Evolutionary conservation across 179 eudicot species (phyloP).

Genomic region (Dionaea muscipula): DNA sequence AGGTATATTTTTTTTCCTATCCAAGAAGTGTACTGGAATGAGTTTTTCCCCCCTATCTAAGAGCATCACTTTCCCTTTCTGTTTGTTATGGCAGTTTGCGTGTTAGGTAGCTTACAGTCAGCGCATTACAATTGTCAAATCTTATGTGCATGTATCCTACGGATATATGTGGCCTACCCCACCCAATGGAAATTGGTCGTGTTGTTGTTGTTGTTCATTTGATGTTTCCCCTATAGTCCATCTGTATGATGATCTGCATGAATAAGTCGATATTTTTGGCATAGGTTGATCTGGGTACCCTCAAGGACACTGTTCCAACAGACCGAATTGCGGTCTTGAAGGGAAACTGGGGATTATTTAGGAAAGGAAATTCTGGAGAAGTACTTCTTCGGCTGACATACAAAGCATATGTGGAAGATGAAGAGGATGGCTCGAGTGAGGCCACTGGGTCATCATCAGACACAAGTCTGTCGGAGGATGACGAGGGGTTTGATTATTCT

Average conservation of each 20-base stretch:
- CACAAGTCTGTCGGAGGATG: conserved; percentile 52
- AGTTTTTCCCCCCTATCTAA: too few species aligned
- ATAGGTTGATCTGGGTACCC: conserved; percentile 74
- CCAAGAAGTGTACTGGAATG: background rate
- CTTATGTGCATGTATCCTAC: too few species aligned
- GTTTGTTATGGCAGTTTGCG: too few species aligned
- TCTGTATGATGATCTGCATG: too few species aligned
- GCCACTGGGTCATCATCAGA: conserved; percentile 17
- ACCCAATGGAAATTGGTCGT: too few species aligned
- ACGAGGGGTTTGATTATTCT: conserved; percentile 50
- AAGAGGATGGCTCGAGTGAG: conserved; percentile 60
- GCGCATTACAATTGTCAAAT: too few species aligned
- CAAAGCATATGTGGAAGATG: conserved; percentile 96
- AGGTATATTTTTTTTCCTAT: conserved; percentile 30
- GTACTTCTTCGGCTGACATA: conserved; percentile 72
- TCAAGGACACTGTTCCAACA: conserved; percentile 84
- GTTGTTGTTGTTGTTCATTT: too few species aligned
- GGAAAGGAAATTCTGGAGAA: conserved; percentile 58
- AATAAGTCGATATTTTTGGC: too few species aligned
- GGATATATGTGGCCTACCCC: too few species aligned
- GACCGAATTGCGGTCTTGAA: conserved; percentile 60
- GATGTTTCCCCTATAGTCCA: too few species aligned
- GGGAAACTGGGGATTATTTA: conserved; percentile 69
- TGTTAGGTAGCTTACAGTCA: too few species aligned
- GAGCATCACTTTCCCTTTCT: too few species aligned